phyloP scores from a whole-genome alignment of 2,329 filamentous ascomycete species.

The Thelonectria olida region DNA sequence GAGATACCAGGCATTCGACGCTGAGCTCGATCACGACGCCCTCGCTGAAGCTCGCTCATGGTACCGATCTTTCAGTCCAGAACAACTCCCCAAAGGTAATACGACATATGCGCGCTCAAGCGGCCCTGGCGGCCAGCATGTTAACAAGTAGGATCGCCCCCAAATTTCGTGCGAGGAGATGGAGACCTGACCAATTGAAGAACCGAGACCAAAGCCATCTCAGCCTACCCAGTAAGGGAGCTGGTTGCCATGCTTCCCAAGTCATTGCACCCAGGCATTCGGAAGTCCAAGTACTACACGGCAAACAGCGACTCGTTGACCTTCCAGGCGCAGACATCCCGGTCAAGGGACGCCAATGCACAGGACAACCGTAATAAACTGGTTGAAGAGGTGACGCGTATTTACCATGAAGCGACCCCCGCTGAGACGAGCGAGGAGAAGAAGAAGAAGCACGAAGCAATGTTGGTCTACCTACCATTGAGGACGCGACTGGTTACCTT shows the following conservation, averaged over 20 bases:
- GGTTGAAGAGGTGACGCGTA: conserved; percentile 55
- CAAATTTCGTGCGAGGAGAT: conserved; percentile 51
- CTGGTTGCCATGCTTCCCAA: conserved; percentile 57
- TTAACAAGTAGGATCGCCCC: conserved; percentile 62
- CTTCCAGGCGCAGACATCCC: conserved; percentile 64
- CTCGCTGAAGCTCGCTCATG: conserved; percentile 62
- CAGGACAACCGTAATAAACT: conserved; percentile 63
- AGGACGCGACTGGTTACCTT: not conserved
- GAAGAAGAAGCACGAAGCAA: conserved; percentile 57
- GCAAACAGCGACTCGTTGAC: conserved; percentile 60
- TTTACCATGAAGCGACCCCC: conserved; percentile 59
- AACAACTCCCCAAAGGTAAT: conserved; percentile 58
- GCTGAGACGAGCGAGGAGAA: conserved; percentile 56
- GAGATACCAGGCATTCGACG: conserved; percentile 59
- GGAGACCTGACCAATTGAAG: conserved; percentile 56
- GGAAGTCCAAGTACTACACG: conserved; percentile 64
- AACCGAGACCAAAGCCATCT: conserved; percentile 68
- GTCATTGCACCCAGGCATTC: conserved; percentile 56
- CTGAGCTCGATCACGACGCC: conserved; percentile 58
- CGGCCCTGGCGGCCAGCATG: conserved; percentile 69
- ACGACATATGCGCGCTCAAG: conserved; percentile 67
- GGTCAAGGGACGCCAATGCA: conserved; percentile 61
- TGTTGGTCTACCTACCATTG: conserved; percentile 48
- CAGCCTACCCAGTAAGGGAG: conserved; percentile 59
- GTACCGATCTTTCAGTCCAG: conserved; percentile 55